Evolutionary conservation across 2,329 filamentous ascomycete genomes (phyloP), one percentile per base, ranked within the genome.

Genomic region (Didymella exigua): DNA sequence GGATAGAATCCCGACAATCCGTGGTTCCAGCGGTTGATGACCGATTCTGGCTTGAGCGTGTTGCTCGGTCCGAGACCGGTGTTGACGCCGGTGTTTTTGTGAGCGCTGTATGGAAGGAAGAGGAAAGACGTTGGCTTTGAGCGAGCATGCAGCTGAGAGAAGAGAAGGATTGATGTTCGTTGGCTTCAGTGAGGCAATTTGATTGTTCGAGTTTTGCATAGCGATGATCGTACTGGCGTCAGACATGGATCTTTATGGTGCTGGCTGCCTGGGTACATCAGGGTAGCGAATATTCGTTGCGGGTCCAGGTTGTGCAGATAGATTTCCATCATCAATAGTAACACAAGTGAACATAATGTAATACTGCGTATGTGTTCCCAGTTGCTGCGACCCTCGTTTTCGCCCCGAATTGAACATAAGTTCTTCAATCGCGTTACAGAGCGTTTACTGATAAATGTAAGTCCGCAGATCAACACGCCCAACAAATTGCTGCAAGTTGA

Each of bases 1-100:
- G 63, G 61, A 52, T 68, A 68, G 65, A 54, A 48, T 44, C 13
- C 52, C 26, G 27, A 52, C 13, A 34, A 42, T 26, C 56, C 54
- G 21, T 62, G 58, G 45, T 42, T 45, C 41, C 58, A 42, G 40
- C 41, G 30, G 11, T 37, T 30, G 11, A 34, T 34, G n/a, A 41
- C 19, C 9, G 36, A 30, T 3, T 11, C 18, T 16, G n/a, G 34
- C 18, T 41, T 37, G n/a, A 42, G 19, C 14, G 2, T 21, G 14
- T 4, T 37, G 3, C 13, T 46, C 13, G 24, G 16, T 7, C 41
- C 21, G 9, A 40, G 52, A 24, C 23, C 31, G 41, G 41, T 42
- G 29, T 31, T 49, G 41, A 55, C 52, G 14, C 52, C 52, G 3
- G 52, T 49, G 4, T 55, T 55, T 13, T 14, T 55, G 24, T 55